phyloP scores from a whole-genome alignment of 2,329 filamentous ascomycete genomes.

The Calonectria ilicicola region DNA sequence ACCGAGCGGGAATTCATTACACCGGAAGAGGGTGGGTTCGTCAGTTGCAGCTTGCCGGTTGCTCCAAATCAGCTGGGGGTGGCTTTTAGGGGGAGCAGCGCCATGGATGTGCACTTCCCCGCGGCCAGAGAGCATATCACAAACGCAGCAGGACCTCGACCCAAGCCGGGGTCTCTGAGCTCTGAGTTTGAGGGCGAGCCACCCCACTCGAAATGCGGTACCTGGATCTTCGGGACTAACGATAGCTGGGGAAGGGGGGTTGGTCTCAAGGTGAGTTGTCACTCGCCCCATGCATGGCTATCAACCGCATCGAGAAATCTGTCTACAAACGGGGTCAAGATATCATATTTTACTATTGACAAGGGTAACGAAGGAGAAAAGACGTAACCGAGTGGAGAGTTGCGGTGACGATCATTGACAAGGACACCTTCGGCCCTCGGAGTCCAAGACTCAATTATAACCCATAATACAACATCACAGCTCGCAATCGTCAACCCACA shows the following conservation, averaged over 20 bases:
- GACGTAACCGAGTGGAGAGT: background rate
- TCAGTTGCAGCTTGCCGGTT: background rate
- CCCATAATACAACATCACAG: background rate
- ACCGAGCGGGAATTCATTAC: background rate
- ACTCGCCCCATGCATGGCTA: slow-evolving; percentile 21
- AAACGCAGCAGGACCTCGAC: background rate
- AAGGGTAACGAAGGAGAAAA: background rate
- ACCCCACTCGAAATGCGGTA: background rate
- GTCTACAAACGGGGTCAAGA: background rate
- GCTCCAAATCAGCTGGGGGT: background rate
- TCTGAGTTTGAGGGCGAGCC: background rate
- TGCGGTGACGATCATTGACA: background rate
- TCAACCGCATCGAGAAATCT: slow-evolving; percentile 3
- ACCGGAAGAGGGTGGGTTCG: background rate
- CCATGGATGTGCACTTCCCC: background rate
- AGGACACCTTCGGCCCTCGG: background rate
- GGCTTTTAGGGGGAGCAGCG: background rate
- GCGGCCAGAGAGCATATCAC: background rate
- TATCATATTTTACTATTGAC: background rate
- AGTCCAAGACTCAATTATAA: background rate
- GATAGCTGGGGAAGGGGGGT: background rate
- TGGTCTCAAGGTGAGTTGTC: slow-evolving; percentile 20
- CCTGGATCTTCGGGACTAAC: slow-evolving; percentile 7
- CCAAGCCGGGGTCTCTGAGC: background rate
- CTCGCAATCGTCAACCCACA: background rate